Evolutionary conservation across 345 rosid species (phyloP), one percentile per base, ranked within the genome.

Genomic region (Arabidopsis arenosa): DNA sequence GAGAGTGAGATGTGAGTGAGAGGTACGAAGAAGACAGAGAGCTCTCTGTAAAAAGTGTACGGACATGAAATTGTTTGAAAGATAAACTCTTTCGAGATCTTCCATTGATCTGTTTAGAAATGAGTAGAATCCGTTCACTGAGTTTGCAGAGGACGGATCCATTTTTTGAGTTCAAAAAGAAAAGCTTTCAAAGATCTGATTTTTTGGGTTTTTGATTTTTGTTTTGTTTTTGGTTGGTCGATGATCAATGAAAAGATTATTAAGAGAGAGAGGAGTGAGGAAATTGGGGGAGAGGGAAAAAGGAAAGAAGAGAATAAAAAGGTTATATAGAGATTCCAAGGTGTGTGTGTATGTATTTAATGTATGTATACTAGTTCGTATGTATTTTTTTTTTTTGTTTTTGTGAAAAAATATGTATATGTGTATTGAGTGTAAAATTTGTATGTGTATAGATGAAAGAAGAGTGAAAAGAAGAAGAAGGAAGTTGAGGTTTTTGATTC

Each of bases 101-200:
- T 95, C 97, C 81, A 95, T 85, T 64, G 97, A 96, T 66, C 97
- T 80, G 51, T 93, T 86, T 30, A 95, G 87, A 71, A 85, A 87
- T 1, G 89, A 74, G 85, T 92, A 95, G 88, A 92, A 95, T 13
- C 97, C 97, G 73, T 90, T 88, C 55, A 92, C 96, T 49, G 96
- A 88, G 83, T 74, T 87, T 41, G 89, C 80, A 35, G 89, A 87
- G 44, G 97, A 82, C 65, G 88, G 88, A 87, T 92, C 99, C 99
- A 92, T 91, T 53, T 41, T 13, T 44, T 5, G 13, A 9, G 40
- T 28, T 44, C n/a, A 12, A 15, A 53, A 9, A 30, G 47, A 12
- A 28, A 45, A 53, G 57, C 57, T 15, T 45, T 47, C 17, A 66
- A 71, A 65, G 55, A 72, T 72, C 49, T 72, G 77, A 57, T 48